Percentiles rank a stretch among this genome's conserved stretches.
Evolutionary conservation across 148 eudicot species (phyloP).

Genomic region (Cornus controversa): DNA sequence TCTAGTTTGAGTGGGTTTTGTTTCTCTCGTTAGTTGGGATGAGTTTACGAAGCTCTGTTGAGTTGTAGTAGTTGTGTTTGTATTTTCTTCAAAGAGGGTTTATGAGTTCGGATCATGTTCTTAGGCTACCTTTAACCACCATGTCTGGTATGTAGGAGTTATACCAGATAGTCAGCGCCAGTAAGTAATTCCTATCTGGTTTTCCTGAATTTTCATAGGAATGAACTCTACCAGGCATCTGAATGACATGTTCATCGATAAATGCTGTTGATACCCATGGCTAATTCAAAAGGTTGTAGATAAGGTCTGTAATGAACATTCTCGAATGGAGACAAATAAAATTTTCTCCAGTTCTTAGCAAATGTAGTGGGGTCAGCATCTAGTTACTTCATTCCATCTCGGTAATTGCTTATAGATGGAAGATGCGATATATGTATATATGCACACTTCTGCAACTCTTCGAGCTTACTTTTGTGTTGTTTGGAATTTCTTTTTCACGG

Average conservation of each 20-base stretch:
- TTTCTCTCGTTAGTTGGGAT: neutral
- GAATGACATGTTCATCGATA: neutral
- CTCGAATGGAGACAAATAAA: neutral
- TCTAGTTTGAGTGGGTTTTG: neutral
- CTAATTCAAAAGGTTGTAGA: neutral
- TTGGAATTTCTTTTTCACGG: neutral
- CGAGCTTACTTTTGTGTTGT: neutral
- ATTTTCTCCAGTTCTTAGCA: neutral
- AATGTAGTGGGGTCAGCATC: neutral
- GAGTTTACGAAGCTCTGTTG: neutral
- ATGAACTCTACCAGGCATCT: neutral
- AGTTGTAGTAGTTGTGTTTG: neutral
- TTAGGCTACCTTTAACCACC: neutral
- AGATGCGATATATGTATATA: neutral
- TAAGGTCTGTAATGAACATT: neutral
- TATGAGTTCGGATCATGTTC: neutral
- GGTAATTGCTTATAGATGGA: neutral
- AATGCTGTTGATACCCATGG: neutral
- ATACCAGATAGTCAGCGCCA: neutral
- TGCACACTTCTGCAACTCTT: slow-evolving; percentile 6
- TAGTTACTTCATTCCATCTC: neutral
- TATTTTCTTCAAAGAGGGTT: neutral
- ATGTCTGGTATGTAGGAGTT: neutral
- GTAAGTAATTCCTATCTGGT: neutral
- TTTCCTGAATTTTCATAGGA: neutral